Evolutionary conservation across 2,329 filamentous ascomycete genomes (phyloP).

Genomic region (Trichocomaceae sp.): DNA sequence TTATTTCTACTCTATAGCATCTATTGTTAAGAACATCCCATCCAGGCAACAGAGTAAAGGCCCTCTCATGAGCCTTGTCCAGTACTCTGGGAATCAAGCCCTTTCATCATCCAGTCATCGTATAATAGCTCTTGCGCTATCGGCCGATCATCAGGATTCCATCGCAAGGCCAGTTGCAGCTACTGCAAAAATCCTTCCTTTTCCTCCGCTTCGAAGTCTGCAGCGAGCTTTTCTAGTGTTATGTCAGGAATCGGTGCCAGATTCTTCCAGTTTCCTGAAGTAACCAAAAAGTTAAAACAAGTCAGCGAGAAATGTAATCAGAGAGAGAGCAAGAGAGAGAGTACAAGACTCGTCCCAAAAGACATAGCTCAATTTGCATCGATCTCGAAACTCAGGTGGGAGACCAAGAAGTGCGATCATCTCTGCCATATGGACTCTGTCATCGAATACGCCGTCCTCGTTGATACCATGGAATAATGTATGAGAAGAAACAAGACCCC

Average conservation of each 20-base stretch:
- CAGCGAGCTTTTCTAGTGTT: not conserved
- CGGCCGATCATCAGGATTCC: not conserved
- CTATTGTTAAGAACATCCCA: too few relatives aligned
- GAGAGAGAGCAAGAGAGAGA: not conserved
- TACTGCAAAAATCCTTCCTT: constrained; percentile 4
- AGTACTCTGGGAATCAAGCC: not conserved
- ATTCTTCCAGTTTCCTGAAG: constrained; percentile 5
- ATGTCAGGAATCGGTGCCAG: not conserved
- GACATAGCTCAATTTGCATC: constrained; percentile 2
- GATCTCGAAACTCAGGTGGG: constrained; percentile 7
- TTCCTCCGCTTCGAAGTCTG: not conserved
- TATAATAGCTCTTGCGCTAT: not conserved
- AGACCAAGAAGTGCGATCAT: constrained; percentile 15
- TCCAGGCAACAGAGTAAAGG: too few relatives aligned
- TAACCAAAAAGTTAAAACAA: not conserved
- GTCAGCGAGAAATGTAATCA: not conserved
- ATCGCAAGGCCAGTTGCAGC: not conserved
- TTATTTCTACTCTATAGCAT: too few relatives aligned
- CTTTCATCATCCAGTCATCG: constrained; percentile 4
- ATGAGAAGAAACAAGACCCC: not conserved
- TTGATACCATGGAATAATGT: not conserved
- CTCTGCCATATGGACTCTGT: constrained; percentile 15
- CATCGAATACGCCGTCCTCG: constrained; percentile 5
- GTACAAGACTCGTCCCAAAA: constrained; percentile 16
- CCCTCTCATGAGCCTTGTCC: not conserved